Evolutionary conservation across 371 early-diverging fungal genomes (phyloP), one percentile per base, ranked within the genome.

Genomic region (Mortierella sp.): DNA sequence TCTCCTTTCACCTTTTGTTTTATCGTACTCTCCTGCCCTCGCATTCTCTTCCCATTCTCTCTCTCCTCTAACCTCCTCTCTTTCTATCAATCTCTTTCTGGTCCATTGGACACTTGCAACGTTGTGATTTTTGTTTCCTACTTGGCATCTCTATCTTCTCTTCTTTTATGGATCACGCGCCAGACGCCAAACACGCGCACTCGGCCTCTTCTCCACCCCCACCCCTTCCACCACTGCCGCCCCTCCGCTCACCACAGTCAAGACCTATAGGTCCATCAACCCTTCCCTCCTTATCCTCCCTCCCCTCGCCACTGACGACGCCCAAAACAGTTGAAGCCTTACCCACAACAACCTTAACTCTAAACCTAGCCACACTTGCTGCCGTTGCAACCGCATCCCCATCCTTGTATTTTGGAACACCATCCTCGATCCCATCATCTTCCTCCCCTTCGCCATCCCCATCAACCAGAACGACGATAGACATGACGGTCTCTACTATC

Each of bases 401-500:
- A 12, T 7, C 47, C 19, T 12, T 11, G 7, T 12, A 39, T 12
- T 42, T 28, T 42, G 32, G 17, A 37, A 32, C 51, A 15, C 9
- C 42, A 24, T 28, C 47, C 17, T 28, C 44, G n/a, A 49, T 23
- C 19, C 6, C 34, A 49, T 24, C 54, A 15, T 24, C 14, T 24
- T 37, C 56, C 34, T 14, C 28, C 27, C n/a, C 14, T 6, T 34
- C 7, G 37, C 37, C 37, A 34, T 34, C 37, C n/a, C n/a, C n/a
- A n/a, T n/a, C n/a, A n/a, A n/a, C n/a, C n/a, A n/a, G n/a, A n/a
- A n/a, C n/a, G n/a, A n/a, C n/a, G n/a, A n/a, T n/a, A 14, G 14
- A 4, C 6, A 69, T 69, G 70, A 69, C 70, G 4, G 62, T 69
- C 6, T 56, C 70, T 2, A 69, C 70, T 11, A 30, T 43, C 12